A percentile compares a stretch with the other conserved stretches of the same genome.
These are phyloP conservation scores for Neonothopanus nambi DNA, from an alignment of 1,284 basidiomycete species.

Conservation along the genomic window DNA sequence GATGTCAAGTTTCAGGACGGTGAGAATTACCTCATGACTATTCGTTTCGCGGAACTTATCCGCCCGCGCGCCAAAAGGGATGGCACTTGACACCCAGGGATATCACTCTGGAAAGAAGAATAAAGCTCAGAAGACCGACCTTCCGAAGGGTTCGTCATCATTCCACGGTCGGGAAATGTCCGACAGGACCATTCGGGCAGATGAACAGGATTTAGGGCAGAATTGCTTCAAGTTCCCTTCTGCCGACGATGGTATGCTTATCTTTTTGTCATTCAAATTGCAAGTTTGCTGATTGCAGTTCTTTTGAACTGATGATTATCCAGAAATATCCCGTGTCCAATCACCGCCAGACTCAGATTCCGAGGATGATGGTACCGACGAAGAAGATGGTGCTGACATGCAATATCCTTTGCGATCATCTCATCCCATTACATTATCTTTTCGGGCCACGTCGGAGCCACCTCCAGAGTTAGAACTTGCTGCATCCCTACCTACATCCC, in stretches of 20 bases:
- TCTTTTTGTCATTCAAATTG: neutral
- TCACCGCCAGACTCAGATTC: slow-evolving; percentile 1
- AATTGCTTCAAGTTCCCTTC: slow-evolving; percentile 15
- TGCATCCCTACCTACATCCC: slow-evolving; percentile 21
- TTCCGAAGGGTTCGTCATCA: neutral
- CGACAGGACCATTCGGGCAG: slow-evolving; percentile 37
- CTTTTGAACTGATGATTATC: no score
- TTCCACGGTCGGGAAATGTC: slow-evolving; percentile 38
- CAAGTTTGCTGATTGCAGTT: no score
- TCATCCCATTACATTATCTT: slow-evolving; percentile 39
- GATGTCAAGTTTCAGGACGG: slow-evolving; percentile 70
- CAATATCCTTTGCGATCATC: slow-evolving; percentile 1
- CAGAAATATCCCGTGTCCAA: no score
- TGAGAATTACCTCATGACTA: slow-evolving; percentile 38
- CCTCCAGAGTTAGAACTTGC: slow-evolving; percentile 12
- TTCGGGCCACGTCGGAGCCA: slow-evolving; percentile 58
- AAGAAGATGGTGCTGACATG: neutral
- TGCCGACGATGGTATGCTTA: neutral
- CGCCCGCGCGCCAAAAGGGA: slow-evolving; percentile 43
- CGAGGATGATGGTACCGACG: neutral
- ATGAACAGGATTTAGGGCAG: slow-evolving; percentile 22
- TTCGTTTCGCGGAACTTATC: slow-evolving; percentile 1
- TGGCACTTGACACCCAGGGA: slow-evolving; percentile 66
- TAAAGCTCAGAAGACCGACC: slow-evolving; percentile 12
- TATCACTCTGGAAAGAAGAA: slow-evolving; percentile 48